Evolutionary conservation across 1,284 basidiomycete species (phyloP), one percentile per base, ranked within the genome.

Genomic region (Tylopilus sp.): DNA sequence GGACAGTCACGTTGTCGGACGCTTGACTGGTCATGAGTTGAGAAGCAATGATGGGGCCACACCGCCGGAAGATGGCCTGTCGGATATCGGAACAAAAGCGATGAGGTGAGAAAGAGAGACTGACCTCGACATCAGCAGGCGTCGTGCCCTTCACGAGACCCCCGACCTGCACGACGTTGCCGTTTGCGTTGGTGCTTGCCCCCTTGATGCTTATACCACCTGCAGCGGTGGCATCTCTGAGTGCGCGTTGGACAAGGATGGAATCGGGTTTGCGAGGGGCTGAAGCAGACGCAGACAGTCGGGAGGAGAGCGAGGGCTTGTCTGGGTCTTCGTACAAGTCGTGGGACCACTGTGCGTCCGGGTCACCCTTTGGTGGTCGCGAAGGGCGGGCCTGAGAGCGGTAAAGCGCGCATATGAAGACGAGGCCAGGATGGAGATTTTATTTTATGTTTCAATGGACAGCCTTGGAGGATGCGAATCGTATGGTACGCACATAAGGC

Each of bases 21-120:
- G 72, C 65, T 36, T 68, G 62, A 1, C 71, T 59, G 7, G 73
- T 66, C n/a, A 75, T 67, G 19, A 79, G 67, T 20, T 77, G 78
- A 7, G 85, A 78, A 25, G 77, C 74, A 25, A 81, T 76, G 57
- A 94, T 85, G 13, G 80, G 74, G 5, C 90, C 88, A 61, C 89
- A 89, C 19, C 82, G 82, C 60, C 87, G 86, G 77, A 94, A 94
- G 54, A 93, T 93, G 24, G 89, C 88, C 83, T 85, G 56, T 19
- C 31, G 48, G 40, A 28, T 37, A 14, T 56, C 40, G 31, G 48
- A 52, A n/a, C n/a, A 54, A 5, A 11, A 25, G 11, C 43, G 20
- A 17, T 3, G 14, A 48, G 4, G 14, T n/a, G 7, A 39, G 22
- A 25, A n/a, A 1, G 8, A 46, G 6, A 48, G 33, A n/a, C 78